Conservation (phyloP, 441 rosid genomes). For the Arabidopsis hybrid region DNA sequence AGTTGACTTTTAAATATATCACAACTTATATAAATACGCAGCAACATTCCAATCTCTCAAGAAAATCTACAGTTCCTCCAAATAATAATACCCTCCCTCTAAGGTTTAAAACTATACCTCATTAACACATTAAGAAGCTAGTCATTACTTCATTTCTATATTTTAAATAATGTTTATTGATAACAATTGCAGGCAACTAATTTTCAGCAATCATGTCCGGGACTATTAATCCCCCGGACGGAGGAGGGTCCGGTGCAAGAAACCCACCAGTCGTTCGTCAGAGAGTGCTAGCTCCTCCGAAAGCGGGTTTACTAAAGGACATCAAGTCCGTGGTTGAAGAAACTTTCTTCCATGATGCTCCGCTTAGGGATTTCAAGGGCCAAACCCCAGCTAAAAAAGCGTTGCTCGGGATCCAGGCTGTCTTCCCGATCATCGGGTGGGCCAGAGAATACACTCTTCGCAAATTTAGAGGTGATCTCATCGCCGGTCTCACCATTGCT, state of each 20-base stretch:
- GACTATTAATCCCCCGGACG: conserved; percentile 26
- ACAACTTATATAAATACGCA: conserved; percentile 31
- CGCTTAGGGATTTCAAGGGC: conserved; percentile 83
- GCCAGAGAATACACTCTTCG: conserved; percentile 61
- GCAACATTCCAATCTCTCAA: conserved; percentile 15
- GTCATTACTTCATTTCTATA: not conserved
- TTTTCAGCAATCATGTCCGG: conserved; percentile 24
- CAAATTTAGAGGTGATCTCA: conserved; percentile 77
- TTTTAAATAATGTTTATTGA: conserved; percentile 15
- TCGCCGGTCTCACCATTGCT: conserved; percentile 94
- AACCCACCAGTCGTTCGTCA: conserved; percentile 45
- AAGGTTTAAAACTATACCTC: conserved; percentile 30
- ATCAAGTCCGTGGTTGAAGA: conserved; percentile 64
- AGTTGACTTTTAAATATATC: conserved; percentile 36
- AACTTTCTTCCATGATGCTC: conserved; percentile 85
- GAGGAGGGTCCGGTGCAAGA: conserved; percentile 25
- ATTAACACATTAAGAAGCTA: not conserved
- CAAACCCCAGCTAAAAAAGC: conserved; percentile 64
- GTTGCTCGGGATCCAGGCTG: conserved; percentile 70
- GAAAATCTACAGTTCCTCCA: conserved; percentile 13
- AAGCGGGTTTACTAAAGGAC: conserved; percentile 67
- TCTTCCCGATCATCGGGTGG: conserved; percentile 90
- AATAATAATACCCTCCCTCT: not conserved
- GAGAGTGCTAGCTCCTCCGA: conserved; percentile 77
- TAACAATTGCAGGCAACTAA: conserved; percentile 24